phyloP scores from a whole-genome alignment of 768 basidiomycete genomes.

The Naganishia antarctica region DNA sequence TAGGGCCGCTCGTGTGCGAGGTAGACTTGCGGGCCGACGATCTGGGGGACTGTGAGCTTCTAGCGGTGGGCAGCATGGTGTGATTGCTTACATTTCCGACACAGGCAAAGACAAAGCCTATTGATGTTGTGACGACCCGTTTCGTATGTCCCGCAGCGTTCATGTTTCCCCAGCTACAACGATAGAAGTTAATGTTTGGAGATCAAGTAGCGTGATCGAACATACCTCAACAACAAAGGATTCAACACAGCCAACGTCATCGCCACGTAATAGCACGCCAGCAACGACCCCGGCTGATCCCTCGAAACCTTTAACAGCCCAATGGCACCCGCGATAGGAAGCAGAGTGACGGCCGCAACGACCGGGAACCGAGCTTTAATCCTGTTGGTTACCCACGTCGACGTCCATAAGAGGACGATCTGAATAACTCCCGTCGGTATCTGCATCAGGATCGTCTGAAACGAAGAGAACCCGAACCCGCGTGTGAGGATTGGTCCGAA shows the following conservation, averaged over 20 bases:
- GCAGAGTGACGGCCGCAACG: constrained; percentile 24
- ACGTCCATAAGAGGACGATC: constrained; percentile 34
- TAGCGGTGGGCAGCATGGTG: background rate
- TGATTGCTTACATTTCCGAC: constrained; percentile 34
- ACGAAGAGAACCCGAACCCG: constrained; percentile 21
- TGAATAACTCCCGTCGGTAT: constrained; percentile 43
- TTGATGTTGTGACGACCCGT: constrained; percentile 37
- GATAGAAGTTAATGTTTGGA: background rate
- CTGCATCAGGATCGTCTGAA: constrained; percentile 34
- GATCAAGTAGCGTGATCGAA: too few species aligned
- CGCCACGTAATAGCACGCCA: constrained; percentile 28
- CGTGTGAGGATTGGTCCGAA: constrained; percentile 40
- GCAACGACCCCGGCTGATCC: constrained; percentile 25
- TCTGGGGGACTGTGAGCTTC: constrained; percentile 1
- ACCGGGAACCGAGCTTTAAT: constrained; percentile 40
- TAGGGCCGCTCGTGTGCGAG: constrained; percentile 36
- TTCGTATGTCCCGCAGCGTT: constrained; percentile 36
- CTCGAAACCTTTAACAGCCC: constrained; percentile 35
- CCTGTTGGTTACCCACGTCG: constrained; percentile 41
- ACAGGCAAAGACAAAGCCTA: constrained; percentile 33
- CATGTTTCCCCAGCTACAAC: constrained; percentile 31
- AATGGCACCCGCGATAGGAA: constrained; percentile 40
- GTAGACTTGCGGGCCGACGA: constrained; percentile 45
- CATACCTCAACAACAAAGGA: constrained; percentile 27
- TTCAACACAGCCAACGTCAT: constrained; percentile 18